A percentile compares a stretch with the other conserved stretches of the same genome.
Evolutionary conservation across 257 asterid genomes (phyloP).

Genomic region (Solanum tacnaense): DNA sequence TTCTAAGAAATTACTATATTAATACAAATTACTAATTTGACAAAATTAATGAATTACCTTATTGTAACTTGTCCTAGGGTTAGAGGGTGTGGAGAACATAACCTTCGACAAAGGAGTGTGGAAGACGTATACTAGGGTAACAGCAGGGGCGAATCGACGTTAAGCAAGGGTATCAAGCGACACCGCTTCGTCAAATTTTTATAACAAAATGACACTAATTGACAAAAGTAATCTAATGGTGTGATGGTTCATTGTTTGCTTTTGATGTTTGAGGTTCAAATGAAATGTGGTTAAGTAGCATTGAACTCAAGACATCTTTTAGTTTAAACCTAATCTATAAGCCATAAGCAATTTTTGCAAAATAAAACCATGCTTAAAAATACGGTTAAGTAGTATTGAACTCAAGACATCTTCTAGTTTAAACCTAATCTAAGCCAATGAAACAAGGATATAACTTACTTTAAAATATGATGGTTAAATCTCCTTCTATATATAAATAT

Average conservation of each 20-base stretch:
- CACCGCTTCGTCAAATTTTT: not conserved
- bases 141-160: accelerated
- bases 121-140: too few species aligned
- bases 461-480: too few species aligned
- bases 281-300: not conserved
- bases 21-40: too few species aligned
- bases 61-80: not conserved
- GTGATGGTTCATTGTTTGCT: not conserved
- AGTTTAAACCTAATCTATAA: not conserved
- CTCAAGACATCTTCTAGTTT: not conserved
- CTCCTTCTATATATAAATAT: too few species aligned
- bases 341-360: not conserved
- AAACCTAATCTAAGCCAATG: not conserved
- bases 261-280: not conserved
- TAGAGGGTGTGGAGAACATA: not conserved
- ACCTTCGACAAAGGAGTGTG: too few species aligned
- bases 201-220: not conserved
- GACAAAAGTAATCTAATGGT: not conserved
- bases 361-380: not conserved
- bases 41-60: not conserved
- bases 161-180: not conserved
- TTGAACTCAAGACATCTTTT: not conserved
- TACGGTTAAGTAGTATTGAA: not conserved
- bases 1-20: not conserved
- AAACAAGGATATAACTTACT: not conserved